Evolutionary conservation across 371 early-diverging fungal genomes (phyloP).

Genomic region (Haplosporangium sp.): DNA sequence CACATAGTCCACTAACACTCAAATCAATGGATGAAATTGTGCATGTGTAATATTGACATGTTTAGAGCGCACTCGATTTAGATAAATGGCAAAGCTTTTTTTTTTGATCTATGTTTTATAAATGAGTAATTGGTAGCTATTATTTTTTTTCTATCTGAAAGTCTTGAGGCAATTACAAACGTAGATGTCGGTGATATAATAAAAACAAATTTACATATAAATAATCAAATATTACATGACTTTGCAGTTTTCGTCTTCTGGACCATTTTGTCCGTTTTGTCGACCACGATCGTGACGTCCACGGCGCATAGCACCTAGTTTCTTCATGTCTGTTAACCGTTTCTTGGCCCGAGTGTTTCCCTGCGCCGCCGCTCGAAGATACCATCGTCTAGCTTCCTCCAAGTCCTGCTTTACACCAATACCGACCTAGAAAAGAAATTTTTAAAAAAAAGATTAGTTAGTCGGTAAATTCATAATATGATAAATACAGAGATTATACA

Average conservation of each 20-base stretch:
- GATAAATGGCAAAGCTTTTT: background rate
- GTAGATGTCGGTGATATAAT: background rate
- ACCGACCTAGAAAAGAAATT: conserved; percentile 59
- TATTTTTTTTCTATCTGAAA: background rate
- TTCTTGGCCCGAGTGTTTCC: conserved; percentile 80
- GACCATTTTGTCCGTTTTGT: conserved; percentile 23
- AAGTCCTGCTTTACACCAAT: conserved; percentile 77
- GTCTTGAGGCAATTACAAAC: background rate
- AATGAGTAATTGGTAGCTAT: too few relatives aligned
- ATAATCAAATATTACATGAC: conserved; percentile 25
- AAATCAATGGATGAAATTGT: background rate
- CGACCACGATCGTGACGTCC: conserved; percentile 45
- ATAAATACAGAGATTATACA: background rate
- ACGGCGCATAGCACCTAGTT: conserved; percentile 61
- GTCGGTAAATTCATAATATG: background rate
- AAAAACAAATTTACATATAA: too few relatives aligned
- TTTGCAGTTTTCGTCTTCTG: conserved; percentile 51
- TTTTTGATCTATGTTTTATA: too few relatives aligned
- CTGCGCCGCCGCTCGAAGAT: conserved; percentile 81
- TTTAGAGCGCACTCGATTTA: too few relatives aligned
- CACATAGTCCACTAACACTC: background rate
- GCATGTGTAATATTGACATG: too few relatives aligned
- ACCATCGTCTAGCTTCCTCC: conserved; percentile 84
- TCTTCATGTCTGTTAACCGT: conserved; percentile 79
- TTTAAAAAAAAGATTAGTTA: background rate